Evolutionary conservation across 2,329 filamentous ascomycete species (phyloP).

Genomic region (Tolypocladium inflatum): DNA sequence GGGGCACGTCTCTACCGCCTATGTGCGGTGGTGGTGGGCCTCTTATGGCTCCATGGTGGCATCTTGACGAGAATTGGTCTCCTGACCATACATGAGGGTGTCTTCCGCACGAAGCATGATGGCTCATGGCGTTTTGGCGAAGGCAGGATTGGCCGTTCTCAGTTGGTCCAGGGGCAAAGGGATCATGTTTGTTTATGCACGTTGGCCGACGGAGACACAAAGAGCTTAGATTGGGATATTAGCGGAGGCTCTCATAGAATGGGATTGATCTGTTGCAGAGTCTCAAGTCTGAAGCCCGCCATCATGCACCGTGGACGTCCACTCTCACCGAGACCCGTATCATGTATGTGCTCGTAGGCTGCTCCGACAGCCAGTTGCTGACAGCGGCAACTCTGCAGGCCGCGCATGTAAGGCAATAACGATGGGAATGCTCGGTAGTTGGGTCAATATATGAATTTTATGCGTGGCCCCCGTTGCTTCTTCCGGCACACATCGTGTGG

Average conservation of each 20-base stretch:
- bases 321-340: not conserved
- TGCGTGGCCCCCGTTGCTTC: not conserved
- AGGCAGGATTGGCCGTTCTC: not conserved
- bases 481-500: not conserved
- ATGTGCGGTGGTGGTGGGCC: not conserved
- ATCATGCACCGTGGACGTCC: not conserved
- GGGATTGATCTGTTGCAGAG: not conserved
- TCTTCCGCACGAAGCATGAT: not conserved
- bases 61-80: not conserved
- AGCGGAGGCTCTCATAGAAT: not conserved
- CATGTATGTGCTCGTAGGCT: not conserved
- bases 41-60: not conserved
- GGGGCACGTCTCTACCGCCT: not conserved
- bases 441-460: not conserved
- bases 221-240: not conserved
- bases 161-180: not conserved
- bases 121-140: not conserved
- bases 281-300: not conserved
- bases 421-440: not conserved
- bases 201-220: not conserved
- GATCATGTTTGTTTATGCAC: not conserved
- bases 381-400: not conserved
- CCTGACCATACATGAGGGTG: too few relatives aligned
- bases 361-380: too few relatives aligned
- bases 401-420: not conserved